Evolutionary conservation across 352 stramenopile species (phyloP).

Genomic region (Globisporangium carolinianum): DNA sequence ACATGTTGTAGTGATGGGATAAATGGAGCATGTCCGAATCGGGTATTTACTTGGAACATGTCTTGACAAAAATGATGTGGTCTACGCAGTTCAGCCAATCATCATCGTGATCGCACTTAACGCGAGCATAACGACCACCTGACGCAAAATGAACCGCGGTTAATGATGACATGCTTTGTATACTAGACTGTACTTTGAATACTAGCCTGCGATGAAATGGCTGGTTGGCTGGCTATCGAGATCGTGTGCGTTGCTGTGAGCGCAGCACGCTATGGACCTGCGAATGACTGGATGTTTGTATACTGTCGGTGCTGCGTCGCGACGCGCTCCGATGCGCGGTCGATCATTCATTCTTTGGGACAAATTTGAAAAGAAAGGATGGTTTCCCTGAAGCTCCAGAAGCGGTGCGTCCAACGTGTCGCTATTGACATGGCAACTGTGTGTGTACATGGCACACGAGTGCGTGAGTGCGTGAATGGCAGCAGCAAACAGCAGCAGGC

Average conservation of each 20-base stretch:
- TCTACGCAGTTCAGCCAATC: too few species aligned
- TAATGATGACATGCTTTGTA: too few species aligned
- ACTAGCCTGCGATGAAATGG: too few species aligned
- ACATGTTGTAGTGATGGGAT: too few species aligned
- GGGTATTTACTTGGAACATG: too few species aligned
- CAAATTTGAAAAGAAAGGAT: slow-evolving; percentile 79
- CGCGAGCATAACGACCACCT: too few species aligned
- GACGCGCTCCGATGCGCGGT: not conserved
- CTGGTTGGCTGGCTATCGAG: slow-evolving; percentile 14
- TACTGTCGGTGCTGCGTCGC: not conserved
- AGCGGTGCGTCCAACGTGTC: slow-evolving; percentile 55
- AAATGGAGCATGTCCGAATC: too few species aligned
- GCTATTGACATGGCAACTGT: not conserved
- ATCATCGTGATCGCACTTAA: too few species aligned
- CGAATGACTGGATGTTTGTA: slow-evolving; percentile 18
- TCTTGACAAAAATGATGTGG: too few species aligned
- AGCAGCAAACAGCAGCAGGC: not conserved
- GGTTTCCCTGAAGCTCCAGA: slow-evolving; percentile 88
- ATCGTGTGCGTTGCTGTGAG: not conserved
- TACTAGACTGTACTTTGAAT: too few species aligned
- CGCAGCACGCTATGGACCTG: not conserved
- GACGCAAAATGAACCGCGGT: too few species aligned
- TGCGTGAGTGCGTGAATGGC: not conserved
- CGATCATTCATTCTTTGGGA: slow-evolving; percentile 77
- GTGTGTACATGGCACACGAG: not conserved